A percentile compares a stretch with the other conserved stretches of the same genome.
Evolutionary conservation across 1,284 basidiomycete species (phyloP).

Genomic region (Rhizoctonia solani): DNA sequence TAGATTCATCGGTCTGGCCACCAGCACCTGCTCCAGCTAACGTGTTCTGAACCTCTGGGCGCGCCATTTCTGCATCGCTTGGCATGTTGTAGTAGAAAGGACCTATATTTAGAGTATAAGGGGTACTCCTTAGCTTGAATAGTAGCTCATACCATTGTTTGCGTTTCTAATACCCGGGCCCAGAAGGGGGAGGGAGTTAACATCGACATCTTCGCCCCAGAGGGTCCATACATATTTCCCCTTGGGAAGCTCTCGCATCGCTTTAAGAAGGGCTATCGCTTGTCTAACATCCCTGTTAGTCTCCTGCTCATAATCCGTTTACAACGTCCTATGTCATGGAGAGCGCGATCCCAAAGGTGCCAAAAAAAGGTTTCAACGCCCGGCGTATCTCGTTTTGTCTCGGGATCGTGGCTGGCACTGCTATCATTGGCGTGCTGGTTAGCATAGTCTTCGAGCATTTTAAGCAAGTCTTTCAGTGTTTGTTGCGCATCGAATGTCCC

Average conservation of each 20-base stretch:
- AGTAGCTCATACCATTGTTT: slow-evolving; percentile 6
- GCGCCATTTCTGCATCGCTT: not conserved
- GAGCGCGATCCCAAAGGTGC: slow-evolving; percentile 8
- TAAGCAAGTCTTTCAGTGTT: not conserved
- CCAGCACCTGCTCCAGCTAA: not conserved
- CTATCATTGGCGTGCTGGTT: not conserved
- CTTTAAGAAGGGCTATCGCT: slow-evolving; percentile 7
- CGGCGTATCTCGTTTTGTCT: slow-evolving; percentile 19
- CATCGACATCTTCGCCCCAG: slow-evolving; percentile 16
- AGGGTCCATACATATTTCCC: slow-evolving; percentile 12
- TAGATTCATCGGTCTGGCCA: not conserved
- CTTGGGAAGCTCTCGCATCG: not conserved
- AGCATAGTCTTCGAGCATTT: slow-evolving; percentile 1
- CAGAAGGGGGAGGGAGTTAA: slow-evolving; percentile 11
- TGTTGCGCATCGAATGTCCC: not conserved
- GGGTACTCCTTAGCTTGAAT: not conserved
- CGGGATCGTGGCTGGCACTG: not conserved
- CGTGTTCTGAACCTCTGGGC: slow-evolving; percentile 22
- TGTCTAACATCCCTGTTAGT: not conserved
- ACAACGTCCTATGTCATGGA: not conserved
- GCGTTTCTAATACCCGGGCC: slow-evolving; percentile 20
- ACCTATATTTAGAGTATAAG: slow-evolving; percentile 1
- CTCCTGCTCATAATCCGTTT: not conserved
- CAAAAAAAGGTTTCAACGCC: slow-evolving; percentile 31
- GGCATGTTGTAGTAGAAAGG: slow-evolving; percentile 5